These are phyloP conservation scores for Guyanaporus albipodus DNA, from an alignment of 768 basidiomycete genomes.

Conservation along the genomic window DNA sequence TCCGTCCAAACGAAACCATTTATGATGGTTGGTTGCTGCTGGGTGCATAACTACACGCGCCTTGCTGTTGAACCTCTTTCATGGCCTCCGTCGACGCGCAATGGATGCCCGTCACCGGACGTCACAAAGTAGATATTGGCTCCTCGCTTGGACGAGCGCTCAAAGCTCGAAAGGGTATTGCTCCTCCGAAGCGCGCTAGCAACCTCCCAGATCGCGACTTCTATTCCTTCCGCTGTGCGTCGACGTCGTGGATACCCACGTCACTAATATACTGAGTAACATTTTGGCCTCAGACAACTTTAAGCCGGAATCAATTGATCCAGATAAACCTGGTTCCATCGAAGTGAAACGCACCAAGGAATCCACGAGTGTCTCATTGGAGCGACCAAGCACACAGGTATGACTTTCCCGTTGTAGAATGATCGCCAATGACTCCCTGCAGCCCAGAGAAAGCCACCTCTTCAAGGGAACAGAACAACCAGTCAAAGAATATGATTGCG, in stretches of 20 bases:
- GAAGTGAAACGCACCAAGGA: constrained; percentile 56
- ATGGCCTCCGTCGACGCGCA: constrained; percentile 43
- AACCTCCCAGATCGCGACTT: constrained; percentile 63
- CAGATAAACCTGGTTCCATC: constrained; percentile 59
- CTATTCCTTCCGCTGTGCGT: constrained; percentile 74
- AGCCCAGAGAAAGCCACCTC: constrained; percentile 51
- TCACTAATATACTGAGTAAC: neutral
- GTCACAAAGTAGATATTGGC: constrained; percentile 57
- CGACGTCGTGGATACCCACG: neutral
- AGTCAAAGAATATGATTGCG: constrained; percentile 69
- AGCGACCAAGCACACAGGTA: constrained; percentile 67
- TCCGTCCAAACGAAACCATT: constrained; percentile 11
- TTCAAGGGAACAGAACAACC: constrained; percentile 56
- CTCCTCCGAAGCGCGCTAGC: constrained; percentile 36
- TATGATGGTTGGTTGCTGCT: constrained; percentile 9
- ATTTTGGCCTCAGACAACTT: constrained; percentile 57
- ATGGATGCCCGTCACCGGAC: constrained; percentile 60
- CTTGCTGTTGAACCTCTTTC: constrained; percentile 31
- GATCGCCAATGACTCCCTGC: constrained; percentile 1
- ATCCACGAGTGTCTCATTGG: constrained; percentile 50
- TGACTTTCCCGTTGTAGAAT: neutral
- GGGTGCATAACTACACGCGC: constrained; percentile 10
- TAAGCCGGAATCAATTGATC: constrained; percentile 68
- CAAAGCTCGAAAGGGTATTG: constrained; percentile 60
- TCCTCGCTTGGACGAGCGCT: constrained; percentile 59